Percentiles rank a stretch among this genome's conserved stretches.
Evolutionary conservation across 2,329 filamentous ascomycete genomes (phyloP).

Genomic region (Coleophoma eucalyptorum): DNA sequence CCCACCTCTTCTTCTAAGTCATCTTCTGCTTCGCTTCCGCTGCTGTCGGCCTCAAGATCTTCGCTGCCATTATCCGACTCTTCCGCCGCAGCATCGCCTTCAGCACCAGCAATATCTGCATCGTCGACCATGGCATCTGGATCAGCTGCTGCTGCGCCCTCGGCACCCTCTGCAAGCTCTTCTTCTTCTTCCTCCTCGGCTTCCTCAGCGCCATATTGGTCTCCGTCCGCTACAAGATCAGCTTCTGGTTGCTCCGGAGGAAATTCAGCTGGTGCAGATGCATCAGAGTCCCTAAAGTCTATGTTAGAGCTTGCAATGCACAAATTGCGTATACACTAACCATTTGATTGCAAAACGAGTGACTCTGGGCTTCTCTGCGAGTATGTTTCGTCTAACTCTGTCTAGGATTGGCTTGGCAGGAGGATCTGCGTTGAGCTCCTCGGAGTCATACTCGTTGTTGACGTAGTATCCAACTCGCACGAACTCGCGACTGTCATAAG

Average conservation of each 20-base stretch:
- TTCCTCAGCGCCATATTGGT: slow-evolving; percentile 65
- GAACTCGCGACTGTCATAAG: slow-evolving; percentile 95
- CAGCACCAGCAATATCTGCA: slow-evolving; percentile 71
- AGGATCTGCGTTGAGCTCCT: slow-evolving; percentile 83
- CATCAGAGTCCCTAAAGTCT: slow-evolving; percentile 82
- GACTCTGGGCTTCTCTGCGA: slow-evolving; percentile 95
- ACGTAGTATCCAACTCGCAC: slow-evolving; percentile 99
- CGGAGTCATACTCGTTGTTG: slow-evolving; percentile 97
- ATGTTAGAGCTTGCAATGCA: slow-evolving; percentile 17
- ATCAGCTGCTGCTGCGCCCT: slow-evolving; percentile 44
- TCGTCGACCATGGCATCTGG: slow-evolving; percentile 54
- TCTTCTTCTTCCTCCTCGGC: slow-evolving; percentile 61
- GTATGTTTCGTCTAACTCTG: slow-evolving; percentile 84
- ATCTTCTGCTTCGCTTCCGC: slow-evolving; percentile 67
- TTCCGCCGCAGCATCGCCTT: slow-evolving; percentile 49
- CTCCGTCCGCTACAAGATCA: slow-evolving; percentile 80
- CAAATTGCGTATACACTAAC: slow-evolving; percentile 45
- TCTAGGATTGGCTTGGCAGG: slow-evolving; percentile 91
- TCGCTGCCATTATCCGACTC: slow-evolving; percentile 75
- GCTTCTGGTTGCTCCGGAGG: slow-evolving; percentile 97
- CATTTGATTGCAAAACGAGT: slow-evolving; percentile 99
- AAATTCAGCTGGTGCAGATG: slow-evolving; percentile 91
- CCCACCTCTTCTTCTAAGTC: slow-evolving; percentile 48
- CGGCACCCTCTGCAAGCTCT: slow-evolving; percentile 52
- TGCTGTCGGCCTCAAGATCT: slow-evolving; percentile 74